Conservation (phyloP, 371 early-diverging fungal species). For the Apophysomyces sp. region DNA sequence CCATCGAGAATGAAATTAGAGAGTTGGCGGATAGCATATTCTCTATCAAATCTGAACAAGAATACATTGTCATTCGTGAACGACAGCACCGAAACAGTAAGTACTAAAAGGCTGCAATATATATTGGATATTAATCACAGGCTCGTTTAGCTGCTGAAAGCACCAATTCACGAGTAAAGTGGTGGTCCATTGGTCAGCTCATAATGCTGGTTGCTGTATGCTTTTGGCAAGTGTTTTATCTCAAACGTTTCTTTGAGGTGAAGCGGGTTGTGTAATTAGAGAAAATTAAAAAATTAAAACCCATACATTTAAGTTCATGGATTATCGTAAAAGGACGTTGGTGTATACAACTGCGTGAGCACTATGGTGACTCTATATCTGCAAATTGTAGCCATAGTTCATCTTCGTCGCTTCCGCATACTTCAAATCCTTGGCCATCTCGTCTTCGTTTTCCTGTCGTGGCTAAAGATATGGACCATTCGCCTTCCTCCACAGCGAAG, state of each 20-base stretch:
- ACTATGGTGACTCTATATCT: neutral
- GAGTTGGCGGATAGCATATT: constrained; percentile 65
- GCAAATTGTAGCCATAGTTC: neutral
- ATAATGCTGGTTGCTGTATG: constrained; percentile 63
- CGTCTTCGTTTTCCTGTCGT: neutral
- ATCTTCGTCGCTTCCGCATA: neutral
- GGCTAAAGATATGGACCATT: neutral
- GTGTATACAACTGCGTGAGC: neutral
- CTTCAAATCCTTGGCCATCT: neutral
- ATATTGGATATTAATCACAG: neutral
- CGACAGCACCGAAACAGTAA: constrained; percentile 71
- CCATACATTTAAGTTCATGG: too few relatives aligned
- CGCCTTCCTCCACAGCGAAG: neutral
- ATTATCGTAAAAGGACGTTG: too few relatives aligned
- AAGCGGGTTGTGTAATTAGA: constrained; percentile 66
- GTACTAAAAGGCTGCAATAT: constrained; percentile 12
- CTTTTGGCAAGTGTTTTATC: constrained; percentile 70
- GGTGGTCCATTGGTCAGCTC: constrained; percentile 75
- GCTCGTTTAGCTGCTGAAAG: constrained; percentile 65
- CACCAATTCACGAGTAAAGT: constrained; percentile 75
- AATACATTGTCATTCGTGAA: constrained; percentile 74
- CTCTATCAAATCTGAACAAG: constrained; percentile 72
- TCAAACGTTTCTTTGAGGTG: constrained; percentile 78
- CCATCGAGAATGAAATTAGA: constrained; percentile 66
- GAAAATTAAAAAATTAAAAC: neutral